Evolutionary conservation across 2,329 filamentous ascomycete genomes (phyloP), one percentile per base, ranked within the genome.

Genomic region (Rutstroemia sp.): DNA sequence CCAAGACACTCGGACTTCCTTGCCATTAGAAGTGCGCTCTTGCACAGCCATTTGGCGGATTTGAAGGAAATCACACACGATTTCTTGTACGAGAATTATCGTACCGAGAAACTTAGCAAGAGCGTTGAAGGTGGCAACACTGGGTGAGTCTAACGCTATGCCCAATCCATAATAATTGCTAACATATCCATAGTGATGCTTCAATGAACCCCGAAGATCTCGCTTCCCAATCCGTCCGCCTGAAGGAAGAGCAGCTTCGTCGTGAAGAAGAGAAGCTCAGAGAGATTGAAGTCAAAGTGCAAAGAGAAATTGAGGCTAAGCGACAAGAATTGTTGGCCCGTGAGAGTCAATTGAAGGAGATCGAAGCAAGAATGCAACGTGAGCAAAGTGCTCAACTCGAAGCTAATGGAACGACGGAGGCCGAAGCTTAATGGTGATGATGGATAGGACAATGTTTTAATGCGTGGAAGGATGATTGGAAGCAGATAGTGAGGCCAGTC

Each of bases 21-120:
- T 64, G 94, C 94, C 63, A 96, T 99, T 71, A 87, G 94, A 72
- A 96, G 92, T 58, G 94, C 94, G 56, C 86, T 99, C 57, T 83
- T 99, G 61, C 94, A 99, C 81, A 96, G 91, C 76, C 94, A 99
- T 79, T 78, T 99, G 71, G 94, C 94, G 60, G 94, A 99, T 73
- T 78, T 99, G 69, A 99, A 99, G 85, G 94, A 99, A 75, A 99
- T 99, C 71, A 99, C 94, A 52, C 94, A 99, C 75, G 94, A 99
- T 75, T 99, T 99, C 86, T 79, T 99, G 63, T 99, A 99, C 78
- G 94, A 99, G 75, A 99, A 99, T 78, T 99, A 99, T 83, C 91
- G 94, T 90, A 99, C 94, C 70, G 94, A 99, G 88, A 97, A 97
- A 81, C 88, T 99, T 68, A 95, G 89, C 80, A 99, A 97, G 89